Evolutionary conservation across 2,329 filamentous ascomycete genomes (phyloP).

Genomic region (Fusarium sp.): DNA sequence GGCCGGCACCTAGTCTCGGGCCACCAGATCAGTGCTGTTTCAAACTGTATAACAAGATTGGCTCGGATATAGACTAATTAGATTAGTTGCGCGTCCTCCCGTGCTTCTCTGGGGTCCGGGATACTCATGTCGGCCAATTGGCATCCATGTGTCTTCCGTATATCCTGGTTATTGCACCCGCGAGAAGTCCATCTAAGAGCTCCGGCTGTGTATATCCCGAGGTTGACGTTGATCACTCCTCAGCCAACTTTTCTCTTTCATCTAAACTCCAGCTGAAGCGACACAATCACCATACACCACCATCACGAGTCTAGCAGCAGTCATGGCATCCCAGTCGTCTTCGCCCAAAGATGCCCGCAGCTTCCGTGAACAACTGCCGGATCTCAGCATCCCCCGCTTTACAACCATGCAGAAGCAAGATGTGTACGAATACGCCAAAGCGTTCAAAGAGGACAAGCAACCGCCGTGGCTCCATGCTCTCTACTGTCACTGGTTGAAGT

Average conservation of each 20-base stretch:
- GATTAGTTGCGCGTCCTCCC: not conserved
- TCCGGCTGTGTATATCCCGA: not conserved
- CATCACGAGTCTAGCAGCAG: not conserved
- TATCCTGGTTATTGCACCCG: not conserved
- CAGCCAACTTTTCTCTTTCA: not conserved
- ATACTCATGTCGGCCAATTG: not conserved
- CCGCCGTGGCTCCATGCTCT: not conserved
- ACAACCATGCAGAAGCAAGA: constrained; percentile 70
- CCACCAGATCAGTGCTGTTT: not conserved
- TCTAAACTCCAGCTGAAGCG: not conserved
- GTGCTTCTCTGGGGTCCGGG: not conserved
- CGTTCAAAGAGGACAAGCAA: constrained; percentile 15
- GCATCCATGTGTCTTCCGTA: not conserved
- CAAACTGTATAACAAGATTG: not conserved
- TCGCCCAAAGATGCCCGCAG: not conserved
- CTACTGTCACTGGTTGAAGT: not conserved
- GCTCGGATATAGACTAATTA: not conserved
- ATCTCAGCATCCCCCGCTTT: constrained; percentile 73
- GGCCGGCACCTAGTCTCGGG: not conserved
- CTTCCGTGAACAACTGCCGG: constrained; percentile 69
- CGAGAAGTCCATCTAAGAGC: not conserved
- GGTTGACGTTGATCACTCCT: not conserved
- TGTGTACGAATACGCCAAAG: constrained; percentile 70
- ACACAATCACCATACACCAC: not conserved
- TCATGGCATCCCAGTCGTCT: not conserved